Evolutionary conservation across 495 filamentous ascomycete species (phyloP), one percentile per base, ranked within the genome.

Genomic region (Penicillium fimorum): DNA sequence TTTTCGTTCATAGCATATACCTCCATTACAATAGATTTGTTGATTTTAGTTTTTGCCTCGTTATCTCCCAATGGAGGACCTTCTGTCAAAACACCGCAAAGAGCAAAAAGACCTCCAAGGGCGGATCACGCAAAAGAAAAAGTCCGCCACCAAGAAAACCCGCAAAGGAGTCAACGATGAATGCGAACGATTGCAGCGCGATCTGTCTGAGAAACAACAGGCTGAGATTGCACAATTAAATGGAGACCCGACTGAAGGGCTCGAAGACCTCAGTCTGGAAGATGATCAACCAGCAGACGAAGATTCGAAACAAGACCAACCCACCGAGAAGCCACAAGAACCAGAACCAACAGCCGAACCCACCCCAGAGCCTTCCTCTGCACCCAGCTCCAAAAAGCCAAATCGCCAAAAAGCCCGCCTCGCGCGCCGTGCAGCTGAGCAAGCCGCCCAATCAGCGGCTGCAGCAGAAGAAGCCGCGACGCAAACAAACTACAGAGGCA

Each of bases 61-160:
- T 17, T 55, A 27, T 35, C 50, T 37, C 15, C 65, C 13, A 4
- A 82, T 93, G 79, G 92, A 96, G 42, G 84, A 87, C 32, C 76
- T 95, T 43, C 82, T 90, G 57, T 77, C 84, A 12, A 86, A 85
- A 40, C 94, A 98, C 70, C 83, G 89, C 59, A 96, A 92, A 72
- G 94, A 98, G 71, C 84, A 87, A 66, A 86, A 84, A 53, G 93
- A 98, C 40, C 80, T 98, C 20, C 88, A 92, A 74, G 76, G 82
- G 35, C 84, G 86, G 24, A 86, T 94, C 59, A 96, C 90, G 7
- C 91, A 90, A 75, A 96, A 96, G 76, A 97, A 96, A 77, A 97
- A 96, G 75, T 82, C 85, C 51, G 92, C 94, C 25, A 94, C 88
- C 37, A 98, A 97, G 75, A 97, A 96, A 81, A 97, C 91, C 15